Percentiles rank a stretch among this genome's conserved stretches.
These are phyloP conservation scores for Pseudocercospora eumusae DNA, from an alignment of 2,329 filamentous ascomycete genomes.

Conservation along the genomic window DNA sequence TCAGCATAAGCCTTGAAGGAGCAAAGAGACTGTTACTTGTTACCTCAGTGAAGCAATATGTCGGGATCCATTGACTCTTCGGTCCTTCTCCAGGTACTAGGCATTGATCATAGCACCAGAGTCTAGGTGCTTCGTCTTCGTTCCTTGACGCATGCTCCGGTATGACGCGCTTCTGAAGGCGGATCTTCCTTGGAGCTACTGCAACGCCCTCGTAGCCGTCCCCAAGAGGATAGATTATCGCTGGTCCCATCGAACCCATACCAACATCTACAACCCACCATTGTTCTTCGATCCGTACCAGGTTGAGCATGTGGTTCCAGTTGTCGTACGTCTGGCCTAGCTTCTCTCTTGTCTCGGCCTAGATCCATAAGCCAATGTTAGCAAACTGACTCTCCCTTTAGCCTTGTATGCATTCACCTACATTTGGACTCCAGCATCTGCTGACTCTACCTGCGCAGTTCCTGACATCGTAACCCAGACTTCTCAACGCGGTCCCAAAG, in stretches of 20 bases:
- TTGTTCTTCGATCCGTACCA: conserved; percentile 40
- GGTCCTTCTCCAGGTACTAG: conserved; percentile 34
- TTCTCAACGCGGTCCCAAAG: conserved; percentile 54
- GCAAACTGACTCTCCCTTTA: too few relatives aligned
- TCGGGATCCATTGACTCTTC: conserved; percentile 56
- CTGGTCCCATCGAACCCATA: conserved; percentile 42
- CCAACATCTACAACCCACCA: conserved; percentile 47
- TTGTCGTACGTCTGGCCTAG: conserved; percentile 32
- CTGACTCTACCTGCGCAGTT: conserved; percentile 47
- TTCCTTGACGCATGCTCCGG: conserved; percentile 26
- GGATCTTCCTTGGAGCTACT: conserved; percentile 28
- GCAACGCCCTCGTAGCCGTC: conserved; percentile 28
- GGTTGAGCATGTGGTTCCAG: conserved; percentile 50
- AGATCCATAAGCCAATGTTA: too few relatives aligned
- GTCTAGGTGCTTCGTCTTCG: conserved; percentile 39
- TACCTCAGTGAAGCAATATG: conserved; percentile 64
- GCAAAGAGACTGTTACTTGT: neutral
- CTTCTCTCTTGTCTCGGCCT: conserved; percentile 22
- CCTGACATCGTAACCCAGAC: conserved; percentile 52
- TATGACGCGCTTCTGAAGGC: conserved; percentile 31
- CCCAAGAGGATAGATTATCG: conserved; percentile 43
- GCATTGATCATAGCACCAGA: conserved; percentile 48
- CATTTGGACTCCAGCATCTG: conserved; percentile 27
- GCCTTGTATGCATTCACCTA: neutral
- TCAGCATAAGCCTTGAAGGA: neutral